Evolutionary conservation across 768 basidiomycete species (phyloP), one percentile per base, ranked within the genome.

Genomic region (Lactarius indigo): DNA sequence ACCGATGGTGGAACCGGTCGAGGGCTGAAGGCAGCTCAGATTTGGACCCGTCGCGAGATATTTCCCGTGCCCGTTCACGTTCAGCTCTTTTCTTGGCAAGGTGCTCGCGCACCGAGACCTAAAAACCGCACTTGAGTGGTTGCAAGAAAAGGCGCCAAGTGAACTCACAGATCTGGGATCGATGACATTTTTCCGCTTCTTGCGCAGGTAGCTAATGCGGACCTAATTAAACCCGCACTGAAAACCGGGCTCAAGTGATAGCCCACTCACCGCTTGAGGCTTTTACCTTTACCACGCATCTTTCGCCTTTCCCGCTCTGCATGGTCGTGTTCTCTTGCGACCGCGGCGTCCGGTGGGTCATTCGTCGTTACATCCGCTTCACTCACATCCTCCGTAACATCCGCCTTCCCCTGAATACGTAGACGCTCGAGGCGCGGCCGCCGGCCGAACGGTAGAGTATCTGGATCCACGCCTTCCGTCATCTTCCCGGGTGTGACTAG

Each of bases 111-210:
- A 81, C 73, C 3, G 81, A 80, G 42, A 84, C 79, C 76, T 84
- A 72, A 26, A 74, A 72, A 71, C 64, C 76, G 76, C 37, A 76
- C 70, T 28, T 81, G 74, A 71, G 78, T 3, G 42, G 57, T 31
- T 10, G 15, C 13, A 33, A 15, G 18, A 59, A 52, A 71, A 62
- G 71, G 33, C 37, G 33, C 15, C 8, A 6, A 47, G 18, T 58
- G 20, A 56, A 79, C 84, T 63, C 63, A 92, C 90, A 28, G 84
- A 82, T 28, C 84, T 82, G 28, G 93, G 92, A 75, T 98, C 95
- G 68, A 98, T 85, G 57, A 98, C 92, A 73, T 98, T 97, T 81
- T 96, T 94, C 75, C 93, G 86, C 77, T 96, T 91, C 80, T 95
- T 97, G 72, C 92, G 84, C 68, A 97, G 76, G 75, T 87, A 91